These are phyloP conservation scores for Sarocladium strictum DNA, from an alignment of 2,329 filamentous ascomycete species.

Conservation along the genomic window DNA sequence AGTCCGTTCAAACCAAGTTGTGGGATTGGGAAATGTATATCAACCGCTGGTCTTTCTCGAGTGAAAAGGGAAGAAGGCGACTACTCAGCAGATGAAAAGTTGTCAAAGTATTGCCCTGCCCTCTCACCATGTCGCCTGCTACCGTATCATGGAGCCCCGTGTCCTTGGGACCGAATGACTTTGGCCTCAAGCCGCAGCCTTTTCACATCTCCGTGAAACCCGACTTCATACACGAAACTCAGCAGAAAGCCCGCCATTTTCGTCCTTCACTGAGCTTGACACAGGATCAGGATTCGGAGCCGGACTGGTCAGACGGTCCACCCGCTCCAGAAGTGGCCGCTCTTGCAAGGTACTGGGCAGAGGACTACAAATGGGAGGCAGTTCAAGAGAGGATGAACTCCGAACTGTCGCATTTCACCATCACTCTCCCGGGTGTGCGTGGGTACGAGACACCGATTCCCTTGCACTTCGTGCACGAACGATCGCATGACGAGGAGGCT, in stretches of 20 bases:
- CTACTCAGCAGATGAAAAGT: no score
- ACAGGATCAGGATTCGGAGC: conserved; percentile 3
- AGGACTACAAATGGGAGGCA: conserved; percentile 10
- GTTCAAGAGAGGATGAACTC: conserved; percentile 8
- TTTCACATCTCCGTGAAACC: conserved; percentile 8
- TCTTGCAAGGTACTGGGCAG: conserved; percentile 10
- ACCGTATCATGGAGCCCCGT: neutral
- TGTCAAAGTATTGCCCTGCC: no score
- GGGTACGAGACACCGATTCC: conserved; percentile 11
- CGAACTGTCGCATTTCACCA: conserved; percentile 10
- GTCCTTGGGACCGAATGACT: neutral
- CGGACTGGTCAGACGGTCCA: conserved; percentile 10
- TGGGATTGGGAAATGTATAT: no score
- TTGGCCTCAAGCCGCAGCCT: neutral
- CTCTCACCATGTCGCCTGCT: neutral
- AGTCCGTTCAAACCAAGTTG: no score
- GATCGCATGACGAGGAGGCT: conserved; percentile 9
- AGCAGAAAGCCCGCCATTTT: conserved; percentile 1
- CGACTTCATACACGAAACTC: conserved; percentile 4
- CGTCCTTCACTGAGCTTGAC: conserved; percentile 9
- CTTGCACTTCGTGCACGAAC: conserved; percentile 15
- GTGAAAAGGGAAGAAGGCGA: no score
- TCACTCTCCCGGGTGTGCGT: conserved; percentile 2
- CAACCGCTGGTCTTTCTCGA: no score
- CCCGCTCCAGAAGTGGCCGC: conserved; percentile 6